Evolutionary conservation across 768 basidiomycete species (phyloP).

Genomic region (Mrakia hoshinonis): DNA sequence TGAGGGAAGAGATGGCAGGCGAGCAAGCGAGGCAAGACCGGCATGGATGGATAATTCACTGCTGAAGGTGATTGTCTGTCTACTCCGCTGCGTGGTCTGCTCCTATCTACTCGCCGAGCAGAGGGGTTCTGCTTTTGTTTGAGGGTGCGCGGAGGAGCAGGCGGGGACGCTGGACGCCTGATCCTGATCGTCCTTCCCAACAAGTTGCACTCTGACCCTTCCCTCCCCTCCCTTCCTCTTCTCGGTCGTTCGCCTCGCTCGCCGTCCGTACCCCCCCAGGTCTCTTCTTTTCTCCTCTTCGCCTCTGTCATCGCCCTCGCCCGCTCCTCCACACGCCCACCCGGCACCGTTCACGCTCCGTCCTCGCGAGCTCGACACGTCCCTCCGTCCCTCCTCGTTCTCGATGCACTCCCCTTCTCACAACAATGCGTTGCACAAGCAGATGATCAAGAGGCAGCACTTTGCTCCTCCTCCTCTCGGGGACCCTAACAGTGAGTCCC

Average conservation of each 20-base stretch:
- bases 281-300: not conserved
- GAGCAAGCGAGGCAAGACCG: no score
- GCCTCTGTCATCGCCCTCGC: slow-evolving; percentile 45
- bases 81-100: no score
- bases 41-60: no score
- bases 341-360: not conserved
- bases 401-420: not conserved
- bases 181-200: no score
- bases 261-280: no score
- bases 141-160: not conserved
- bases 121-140: not conserved
- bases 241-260: slow-evolving; percentile 34
- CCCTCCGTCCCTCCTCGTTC: not conserved
- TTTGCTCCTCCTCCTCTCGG: not conserved
- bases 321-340: slow-evolving; percentile 40
- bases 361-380: not conserved
- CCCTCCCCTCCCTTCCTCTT: slow-evolving; percentile 15
- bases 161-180: not conserved
- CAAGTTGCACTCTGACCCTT: not conserved
- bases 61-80: no score
- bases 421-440: not conserved
- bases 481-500: not conserved
- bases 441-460: not conserved
- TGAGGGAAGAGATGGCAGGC: no score
- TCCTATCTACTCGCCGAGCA: no score